Evolutionary conservation across 2,329 filamentous ascomycete genomes (phyloP), one percentile per base, ranked within the genome.

Genomic region (Ophiostoma sp.): DNA sequence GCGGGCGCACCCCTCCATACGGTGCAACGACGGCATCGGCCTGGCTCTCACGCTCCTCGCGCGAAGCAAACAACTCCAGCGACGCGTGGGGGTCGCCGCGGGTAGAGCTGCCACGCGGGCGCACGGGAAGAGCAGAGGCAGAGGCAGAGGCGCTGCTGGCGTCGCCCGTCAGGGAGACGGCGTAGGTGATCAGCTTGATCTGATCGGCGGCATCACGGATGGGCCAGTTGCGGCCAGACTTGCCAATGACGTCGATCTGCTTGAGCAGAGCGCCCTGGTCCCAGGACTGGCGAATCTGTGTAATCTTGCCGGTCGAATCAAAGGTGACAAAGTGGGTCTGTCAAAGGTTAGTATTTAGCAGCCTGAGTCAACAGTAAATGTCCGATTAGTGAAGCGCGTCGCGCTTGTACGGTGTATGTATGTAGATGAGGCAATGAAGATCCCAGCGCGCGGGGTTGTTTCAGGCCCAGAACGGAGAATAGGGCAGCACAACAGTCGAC

Each of bases 221-320:
- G 69, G 95, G 95, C 95, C 95, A 99, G 81, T 95, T 96, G 79
- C 90, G 91, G 70, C 92, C 92, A 69, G 90, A 90, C 77, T 89
- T 90, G 76, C 95, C 94, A 79, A 99, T 98, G 70, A 97, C 89
- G 73, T 97, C 94, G 73, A 97, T 86, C 79, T 96, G 90, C 82
- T 95, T 98, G 74, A 99, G 86, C 57, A 99, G 86, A 69, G 93
- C 90, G 72, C 89, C 94, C 80, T 99, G 95, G 79, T 99, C 95
- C 95, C 95, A 99, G 79, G 90, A 92, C 75, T 94, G 87, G 75
- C 94, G 91, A 74, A 98, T 91, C 79, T 95, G 92, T 72, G 86
- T 79, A 77, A 99, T 97, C 81, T 92, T 93, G 78, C 88, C 87
- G 66, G 90, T 80, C 74, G 80, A 78, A 79, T 96, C 87, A 80